Evolutionary conservation across 2,329 filamentous ascomycete species (phyloP), one percentile per base, ranked within the genome.

Genomic region (Xylaria sp.): DNA sequence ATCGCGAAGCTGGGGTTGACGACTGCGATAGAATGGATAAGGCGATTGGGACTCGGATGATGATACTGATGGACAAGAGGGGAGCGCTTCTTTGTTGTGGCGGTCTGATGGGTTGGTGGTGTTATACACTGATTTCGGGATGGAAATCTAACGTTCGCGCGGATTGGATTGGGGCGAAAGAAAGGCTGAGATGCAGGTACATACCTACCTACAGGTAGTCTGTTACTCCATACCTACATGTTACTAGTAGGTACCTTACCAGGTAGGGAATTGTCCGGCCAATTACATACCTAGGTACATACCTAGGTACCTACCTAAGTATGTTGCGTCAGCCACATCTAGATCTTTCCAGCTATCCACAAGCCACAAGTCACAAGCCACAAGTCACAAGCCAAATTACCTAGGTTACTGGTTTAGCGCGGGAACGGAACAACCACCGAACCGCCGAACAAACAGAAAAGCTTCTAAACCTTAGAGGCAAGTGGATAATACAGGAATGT

Each of bases 151-250:
- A 36, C n/a, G 43, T 25, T 60, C 18, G 20, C 15, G 28, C 32
- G 30, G 15, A 59, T 41, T 41, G 50, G 30, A 36, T 45, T 59
- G 60, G 57, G 41, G 55, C 28, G 41, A 53, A 64, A 53, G 67
- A 64, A 64, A 67, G 64, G 60, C 60, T 65, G 60, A 55, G 4
- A 50, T 28, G 18, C 18, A 48, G 18, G n/a, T 20, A 56, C 28
- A 30, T 6, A 58, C 3, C 43, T 34, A n/a, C n/a, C n/a, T n/a
- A n/a, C n/a, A n/a, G n/a, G n/a, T n/a, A n/a, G n/a, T n/a, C n/a
- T n/a, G n/a, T n/a, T n/a, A n/a, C n/a, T n/a, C n/a, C n/a, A n/a
- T n/a, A n/a, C n/a, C n/a, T n/a, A n/a, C n/a, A n/a, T n/a, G n/a
- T n/a, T n/a, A n/a, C n/a, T n/a, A n/a, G n/a, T n/a, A n/a, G n/a